phyloP scores from a whole-genome alignment of 768 basidiomycete genomes.

The Amylocystis lapponica region DNA sequence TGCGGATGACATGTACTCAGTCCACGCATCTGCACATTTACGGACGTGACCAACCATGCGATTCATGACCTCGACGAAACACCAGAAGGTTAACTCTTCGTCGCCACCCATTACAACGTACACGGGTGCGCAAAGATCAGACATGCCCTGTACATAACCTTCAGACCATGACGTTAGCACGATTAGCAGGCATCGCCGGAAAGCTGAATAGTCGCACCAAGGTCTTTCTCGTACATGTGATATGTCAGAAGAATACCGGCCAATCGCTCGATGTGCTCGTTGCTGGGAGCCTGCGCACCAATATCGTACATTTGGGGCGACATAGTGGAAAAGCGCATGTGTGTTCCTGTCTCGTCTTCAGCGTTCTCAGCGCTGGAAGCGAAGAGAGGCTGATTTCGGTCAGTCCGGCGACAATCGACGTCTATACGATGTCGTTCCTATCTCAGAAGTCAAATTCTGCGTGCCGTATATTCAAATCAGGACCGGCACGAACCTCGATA shows the following conservation, averaged over 20 bases:
- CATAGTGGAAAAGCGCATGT: slow-evolving; percentile 60
- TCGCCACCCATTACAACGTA: slow-evolving; percentile 89
- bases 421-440: slow-evolving; percentile 91
- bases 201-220: slow-evolving; percentile 47
- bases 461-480: too few species aligned
- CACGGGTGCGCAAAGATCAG: slow-evolving; percentile 88
- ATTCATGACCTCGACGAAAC: slow-evolving; percentile 91
- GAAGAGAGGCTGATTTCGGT: slow-evolving; percentile 90
- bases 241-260: slow-evolving; percentile 85
- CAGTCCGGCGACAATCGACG: slow-evolving; percentile 95
- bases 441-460: slow-evolving; percentile 1
- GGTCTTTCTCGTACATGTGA: slow-evolving; percentile 82
- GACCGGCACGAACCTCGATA: slow-evolving; percentile 54
- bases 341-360: slow-evolving; percentile 52
- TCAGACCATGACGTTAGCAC: slow-evolving; percentile 13
- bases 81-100: slow-evolving; percentile 93
- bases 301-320: slow-evolving; percentile 68
- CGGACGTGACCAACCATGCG: slow-evolving; percentile 67
- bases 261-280: slow-evolving; percentile 88
- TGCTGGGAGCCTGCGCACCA: slow-evolving; percentile 83
- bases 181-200: too few species aligned
- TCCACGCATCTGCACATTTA: not conserved
- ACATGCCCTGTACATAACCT: slow-evolving; percentile 99
- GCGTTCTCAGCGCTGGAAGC: slow-evolving; percentile 42
- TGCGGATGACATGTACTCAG: slow-evolving; percentile 26